Percentiles rank a stretch among this genome's conserved stretches.
Conservation (phyloP, 164 flowering plant genomes). For the Echeveria elegans region DNA sequence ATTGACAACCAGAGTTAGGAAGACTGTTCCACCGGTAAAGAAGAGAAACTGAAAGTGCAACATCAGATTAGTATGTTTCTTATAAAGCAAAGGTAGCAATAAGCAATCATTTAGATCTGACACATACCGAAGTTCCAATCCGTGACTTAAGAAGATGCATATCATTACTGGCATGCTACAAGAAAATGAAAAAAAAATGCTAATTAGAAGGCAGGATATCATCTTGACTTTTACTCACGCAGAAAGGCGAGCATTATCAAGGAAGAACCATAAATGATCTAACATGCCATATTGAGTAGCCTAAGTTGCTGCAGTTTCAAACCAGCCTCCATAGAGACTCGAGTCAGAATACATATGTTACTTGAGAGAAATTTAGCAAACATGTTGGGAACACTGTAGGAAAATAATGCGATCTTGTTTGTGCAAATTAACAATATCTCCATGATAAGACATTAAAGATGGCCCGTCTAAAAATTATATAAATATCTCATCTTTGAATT, state of each 20-base stretch:
- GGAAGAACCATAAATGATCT: background rate
- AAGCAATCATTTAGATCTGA: background rate
- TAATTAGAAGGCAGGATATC: background rate
- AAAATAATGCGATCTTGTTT: background rate
- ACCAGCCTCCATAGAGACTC: background rate
- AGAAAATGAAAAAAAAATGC: background rate
- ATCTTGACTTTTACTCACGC: background rate
- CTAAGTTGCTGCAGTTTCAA: background rate
- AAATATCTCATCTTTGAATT: background rate
- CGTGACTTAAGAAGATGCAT: background rate
- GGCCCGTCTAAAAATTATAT: background rate
- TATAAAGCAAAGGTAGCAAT: background rate
- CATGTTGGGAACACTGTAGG: background rate
- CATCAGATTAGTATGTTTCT: background rate
- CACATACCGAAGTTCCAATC: constrained; percentile 9
- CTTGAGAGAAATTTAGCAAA: background rate
- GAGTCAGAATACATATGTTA: background rate
- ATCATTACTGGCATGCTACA: constrained; percentile 8
- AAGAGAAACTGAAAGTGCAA: constrained; percentile 8
- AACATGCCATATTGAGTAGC: background rate
- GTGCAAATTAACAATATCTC: background rate
- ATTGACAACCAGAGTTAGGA: constrained; percentile 10
- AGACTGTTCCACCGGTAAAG: constrained; percentile 10
- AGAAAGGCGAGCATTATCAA: background rate
- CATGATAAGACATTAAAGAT: background rate